Percentiles rank a stretch among this genome's conserved stretches.
phyloP scores from a whole-genome alignment of 768 basidiomycete genomes.

The Xerocomellus amylosporus region DNA sequence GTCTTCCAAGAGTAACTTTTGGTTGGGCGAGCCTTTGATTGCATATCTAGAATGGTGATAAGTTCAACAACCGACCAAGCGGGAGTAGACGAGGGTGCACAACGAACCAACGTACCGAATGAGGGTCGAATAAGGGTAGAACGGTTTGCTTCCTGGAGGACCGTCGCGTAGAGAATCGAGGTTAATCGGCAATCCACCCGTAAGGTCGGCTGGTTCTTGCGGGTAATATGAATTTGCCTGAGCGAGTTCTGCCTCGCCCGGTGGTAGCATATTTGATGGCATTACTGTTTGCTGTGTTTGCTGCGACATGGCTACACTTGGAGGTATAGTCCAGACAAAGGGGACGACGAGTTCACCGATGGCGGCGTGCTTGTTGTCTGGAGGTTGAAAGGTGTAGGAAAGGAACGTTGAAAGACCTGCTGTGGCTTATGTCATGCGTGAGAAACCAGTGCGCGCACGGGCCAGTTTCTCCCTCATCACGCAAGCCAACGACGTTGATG shows the following conservation, averaged over 20 bases:
- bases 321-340: slow-evolving; percentile 8
- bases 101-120: slow-evolving; percentile 61
- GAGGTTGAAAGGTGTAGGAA: slow-evolving; percentile 31
- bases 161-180: slow-evolving; percentile 85
- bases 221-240: slow-evolving; percentile 65
- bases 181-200: slow-evolving; percentile 81
- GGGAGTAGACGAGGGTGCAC: background rate
- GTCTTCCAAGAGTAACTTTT: slow-evolving; percentile 81
- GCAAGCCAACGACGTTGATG: slow-evolving; percentile 20
- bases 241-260: slow-evolving; percentile 50
- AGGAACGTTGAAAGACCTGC: slow-evolving; percentile 38
- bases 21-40: slow-evolving; percentile 87
- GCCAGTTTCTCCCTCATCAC: slow-evolving; percentile 38
- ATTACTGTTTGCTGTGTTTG: slow-evolving; percentile 52
- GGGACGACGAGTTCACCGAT: slow-evolving; percentile 9
- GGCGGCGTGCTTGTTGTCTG: slow-evolving; percentile 23
- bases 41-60: slow-evolving; percentile 58
- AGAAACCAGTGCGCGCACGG: slow-evolving; percentile 52
- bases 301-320: slow-evolving; percentile 44
- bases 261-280: slow-evolving; percentile 59
- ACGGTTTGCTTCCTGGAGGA: slow-evolving; percentile 85
- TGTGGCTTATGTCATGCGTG: slow-evolving; percentile 55
- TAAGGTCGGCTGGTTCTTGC: slow-evolving; percentile 73
- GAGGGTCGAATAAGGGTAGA: slow-evolving; percentile 88
- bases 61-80: background rate